Evolutionary conservation across 768 basidiomycete genomes (phyloP).

Genomic region (Tricholomella constricta): DNA sequence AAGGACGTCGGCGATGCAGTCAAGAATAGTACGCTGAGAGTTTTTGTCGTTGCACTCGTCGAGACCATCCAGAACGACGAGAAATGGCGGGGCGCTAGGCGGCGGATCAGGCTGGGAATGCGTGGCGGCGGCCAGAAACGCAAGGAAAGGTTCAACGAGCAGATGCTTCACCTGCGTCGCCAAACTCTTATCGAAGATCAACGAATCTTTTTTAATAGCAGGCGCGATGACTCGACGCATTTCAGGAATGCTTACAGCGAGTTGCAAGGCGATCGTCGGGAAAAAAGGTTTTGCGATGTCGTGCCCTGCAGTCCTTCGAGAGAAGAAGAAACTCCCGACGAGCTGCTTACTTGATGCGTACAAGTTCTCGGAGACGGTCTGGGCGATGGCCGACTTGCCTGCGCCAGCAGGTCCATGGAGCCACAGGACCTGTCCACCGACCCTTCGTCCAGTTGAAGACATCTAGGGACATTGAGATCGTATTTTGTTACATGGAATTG

Average conservation of each 20-base stretch:
- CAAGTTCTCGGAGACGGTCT: conserved; percentile 15
- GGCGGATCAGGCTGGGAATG: no score
- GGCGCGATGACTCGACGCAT: background rate
- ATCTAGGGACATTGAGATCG: background rate
- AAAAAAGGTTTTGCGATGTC: conserved; percentile 20
- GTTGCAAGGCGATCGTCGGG: conserved; percentile 27
- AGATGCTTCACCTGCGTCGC: conserved; percentile 13
- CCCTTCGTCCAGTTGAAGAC: no score
- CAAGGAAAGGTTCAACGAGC: no score
- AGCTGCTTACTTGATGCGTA: conserved; percentile 17
- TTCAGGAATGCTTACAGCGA: conserved; percentile 9
- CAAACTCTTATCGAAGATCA: conserved; percentile 2
- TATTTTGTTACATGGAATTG: no score
- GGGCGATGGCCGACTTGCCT: no score
- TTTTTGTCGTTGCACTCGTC: conserved; percentile 15
- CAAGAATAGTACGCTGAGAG: background rate
- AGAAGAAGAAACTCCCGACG: conserved; percentile 35
- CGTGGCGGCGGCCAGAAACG: no score
- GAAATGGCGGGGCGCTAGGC: no score
- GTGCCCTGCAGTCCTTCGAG: conserved; percentile 23
- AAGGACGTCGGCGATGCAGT: background rate
- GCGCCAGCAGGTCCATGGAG: conserved; percentile 20
- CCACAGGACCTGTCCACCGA: conserved; percentile 8
- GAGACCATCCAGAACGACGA: conserved; percentile 14
- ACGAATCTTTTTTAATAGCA: conserved; percentile 5